Percentiles rank a stretch among this genome's conserved stretches.
These are phyloP conservation scores for Epichloe sylvatica DNA, from an alignment of 2,329 filamentous ascomycete genomes.

Conservation along the genomic window DNA sequence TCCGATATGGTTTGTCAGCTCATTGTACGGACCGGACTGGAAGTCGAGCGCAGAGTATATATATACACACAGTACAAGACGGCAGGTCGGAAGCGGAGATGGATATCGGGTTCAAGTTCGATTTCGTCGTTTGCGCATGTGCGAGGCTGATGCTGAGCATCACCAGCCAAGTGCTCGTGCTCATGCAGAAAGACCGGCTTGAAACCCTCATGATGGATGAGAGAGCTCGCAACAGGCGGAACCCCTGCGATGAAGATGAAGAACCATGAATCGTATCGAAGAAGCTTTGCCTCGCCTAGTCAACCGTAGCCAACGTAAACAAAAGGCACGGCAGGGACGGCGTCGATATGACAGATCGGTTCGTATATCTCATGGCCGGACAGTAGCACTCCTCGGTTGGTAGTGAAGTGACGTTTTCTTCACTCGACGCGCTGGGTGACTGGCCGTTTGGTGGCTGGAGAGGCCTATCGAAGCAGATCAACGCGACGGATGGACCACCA, in stretches of 20 bases:
- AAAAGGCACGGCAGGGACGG: too few species aligned
- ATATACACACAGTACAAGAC: conserved; percentile 1
- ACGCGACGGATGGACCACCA: neutral
- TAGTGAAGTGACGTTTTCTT: neutral
- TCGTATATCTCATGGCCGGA: neutral
- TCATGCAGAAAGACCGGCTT: neutral
- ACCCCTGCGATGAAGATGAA: neutral
- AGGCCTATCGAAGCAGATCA: neutral
- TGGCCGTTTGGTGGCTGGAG: neutral
- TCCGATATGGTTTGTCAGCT: neutral
- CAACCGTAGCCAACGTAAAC: too few species aligned
- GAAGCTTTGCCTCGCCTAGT: neutral
- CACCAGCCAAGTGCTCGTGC: neutral
- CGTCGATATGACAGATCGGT: too few species aligned
- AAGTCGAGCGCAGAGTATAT: neutral
- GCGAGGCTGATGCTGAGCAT: neutral
- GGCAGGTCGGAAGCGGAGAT: conserved; percentile 1
- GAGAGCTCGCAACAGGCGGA: neutral
- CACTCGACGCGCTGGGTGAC: neutral
- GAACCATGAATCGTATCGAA: neutral
- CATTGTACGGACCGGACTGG: too few species aligned
- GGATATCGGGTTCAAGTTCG: neutral
- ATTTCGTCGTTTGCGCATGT: neutral
- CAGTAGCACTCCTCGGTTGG: neutral
- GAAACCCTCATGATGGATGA: neutral